These are phyloP conservation scores for Saccharomyces jurei DNA, from an alignment of 805 yeast genomes.

Conservation along the genomic window DNA sequence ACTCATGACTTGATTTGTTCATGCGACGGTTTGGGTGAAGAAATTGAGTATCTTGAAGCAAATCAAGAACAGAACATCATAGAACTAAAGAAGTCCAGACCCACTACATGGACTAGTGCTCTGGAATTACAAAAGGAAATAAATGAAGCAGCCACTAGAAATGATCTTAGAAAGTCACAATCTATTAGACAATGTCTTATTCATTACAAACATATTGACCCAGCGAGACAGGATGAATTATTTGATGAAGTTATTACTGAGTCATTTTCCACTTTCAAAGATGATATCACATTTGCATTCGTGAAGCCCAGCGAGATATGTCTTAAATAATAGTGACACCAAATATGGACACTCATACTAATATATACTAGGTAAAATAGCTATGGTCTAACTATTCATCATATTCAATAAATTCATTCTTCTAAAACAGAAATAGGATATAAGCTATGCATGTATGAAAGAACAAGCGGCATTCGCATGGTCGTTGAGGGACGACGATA, in stretches of 20 bases:
- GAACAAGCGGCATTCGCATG: background rate
- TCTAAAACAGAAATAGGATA: background rate
- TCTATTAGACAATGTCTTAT: conserved; percentile 50
- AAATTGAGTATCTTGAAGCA: conserved; percentile 13
- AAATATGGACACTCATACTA: background rate
- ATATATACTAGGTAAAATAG: background rate
- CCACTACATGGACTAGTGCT: conserved; percentile 49
- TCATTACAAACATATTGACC: conserved; percentile 59
- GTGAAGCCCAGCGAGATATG: conserved; percentile 15
- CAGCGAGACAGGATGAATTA: conserved; percentile 21
- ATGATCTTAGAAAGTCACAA: conserved; percentile 28
- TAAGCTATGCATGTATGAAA: too few species aligned
- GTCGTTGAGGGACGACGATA: background rate
- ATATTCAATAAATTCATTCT: background rate
- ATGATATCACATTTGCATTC: conserved; percentile 22
- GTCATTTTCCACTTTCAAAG: conserved; percentile 8
- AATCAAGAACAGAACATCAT: conserved; percentile 4
- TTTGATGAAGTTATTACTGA: conserved; percentile 16
- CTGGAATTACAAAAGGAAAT: conserved; percentile 31
- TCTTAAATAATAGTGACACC: background rate
- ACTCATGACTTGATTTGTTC: conserved; percentile 74
- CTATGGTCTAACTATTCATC: background rate
- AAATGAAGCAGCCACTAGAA: conserved; percentile 14
- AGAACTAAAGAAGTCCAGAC: background rate
- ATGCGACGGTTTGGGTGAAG: conserved; percentile 50